These are phyloP conservation scores for Penicillium ucsense DNA, from an alignment of 495 filamentous ascomycete species.

Conservation along the genomic window DNA sequence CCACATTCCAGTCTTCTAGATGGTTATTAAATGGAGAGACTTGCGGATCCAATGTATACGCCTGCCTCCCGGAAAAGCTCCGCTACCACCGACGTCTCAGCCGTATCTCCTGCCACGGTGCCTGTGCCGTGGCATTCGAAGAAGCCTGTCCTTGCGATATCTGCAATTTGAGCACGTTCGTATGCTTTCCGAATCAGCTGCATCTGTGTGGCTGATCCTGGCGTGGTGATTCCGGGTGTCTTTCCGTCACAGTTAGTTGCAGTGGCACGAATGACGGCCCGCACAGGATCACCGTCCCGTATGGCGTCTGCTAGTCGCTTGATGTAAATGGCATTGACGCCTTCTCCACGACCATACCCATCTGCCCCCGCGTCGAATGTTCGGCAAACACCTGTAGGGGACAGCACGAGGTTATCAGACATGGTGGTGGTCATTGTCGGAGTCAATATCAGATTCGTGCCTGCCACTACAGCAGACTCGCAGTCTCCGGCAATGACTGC, in stretches of 20 bases:
- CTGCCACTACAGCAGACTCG: conserved; percentile 30
- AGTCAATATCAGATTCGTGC: conserved; percentile 30
- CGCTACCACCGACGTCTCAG: conserved; percentile 15
- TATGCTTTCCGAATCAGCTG: conserved; percentile 4
- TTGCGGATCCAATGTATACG: conserved; percentile 13
- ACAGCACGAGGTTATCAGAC: conserved; percentile 19
- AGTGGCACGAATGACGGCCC: conserved; percentile 32
- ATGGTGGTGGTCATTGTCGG: conserved; percentile 21
- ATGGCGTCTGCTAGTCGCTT: conserved; percentile 28
- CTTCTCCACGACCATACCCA: conserved; percentile 59
- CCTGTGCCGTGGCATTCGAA: conserved; percentile 46
- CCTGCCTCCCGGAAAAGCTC: conserved; percentile 10
- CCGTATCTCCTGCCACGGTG: conserved; percentile 28
- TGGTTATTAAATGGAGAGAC: neutral
- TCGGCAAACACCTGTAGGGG: conserved; percentile 30
- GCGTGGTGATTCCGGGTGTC: conserved; percentile 2
- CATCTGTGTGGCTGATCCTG: conserved; percentile 3
- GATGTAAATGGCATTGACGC: conserved; percentile 25
- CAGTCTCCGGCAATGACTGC: conserved; percentile 30
- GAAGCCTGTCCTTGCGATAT: conserved; percentile 21
- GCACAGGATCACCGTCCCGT: conserved; percentile 23
- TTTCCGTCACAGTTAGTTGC: conserved; percentile 27
- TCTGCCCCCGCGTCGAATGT: conserved; percentile 53
- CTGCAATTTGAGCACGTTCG: conserved; percentile 1
- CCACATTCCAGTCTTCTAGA: no score